Evolutionary conservation across 2,329 filamentous ascomycete species (phyloP).

Genomic region (Diaporthe capsici): DNA sequence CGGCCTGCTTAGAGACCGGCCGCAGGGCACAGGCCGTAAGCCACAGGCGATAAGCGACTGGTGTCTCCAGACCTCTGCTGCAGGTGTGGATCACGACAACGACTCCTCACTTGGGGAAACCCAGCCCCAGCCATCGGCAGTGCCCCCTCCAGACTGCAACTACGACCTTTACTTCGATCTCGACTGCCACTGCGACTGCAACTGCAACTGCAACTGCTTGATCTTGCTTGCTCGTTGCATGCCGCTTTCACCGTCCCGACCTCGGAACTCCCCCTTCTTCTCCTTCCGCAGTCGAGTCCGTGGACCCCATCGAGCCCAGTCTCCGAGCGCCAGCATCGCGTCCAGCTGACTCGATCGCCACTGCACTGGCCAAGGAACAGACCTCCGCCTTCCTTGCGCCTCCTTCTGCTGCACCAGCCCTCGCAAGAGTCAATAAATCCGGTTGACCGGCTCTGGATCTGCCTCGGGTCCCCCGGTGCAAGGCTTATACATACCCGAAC

Average conservation of each 20-base stretch:
- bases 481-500: slow-evolving; percentile 11
- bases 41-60: slow-evolving; percentile 24
- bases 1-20: slow-evolving; percentile 15
- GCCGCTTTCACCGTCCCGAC: neutral
- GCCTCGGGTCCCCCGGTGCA: neutral
- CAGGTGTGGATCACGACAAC: slow-evolving; percentile 15
- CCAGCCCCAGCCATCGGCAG: neutral
- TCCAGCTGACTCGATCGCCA: slow-evolving; percentile 25
- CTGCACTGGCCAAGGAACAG: slow-evolving; percentile 23
- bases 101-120: slow-evolving; percentile 26
- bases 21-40: slow-evolving; percentile 6
- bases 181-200: neutral
- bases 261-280: neutral
- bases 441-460: neutral
- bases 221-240: neutral
- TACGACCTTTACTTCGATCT: neutral
- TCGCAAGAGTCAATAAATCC: neutral
- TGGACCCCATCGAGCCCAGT: slow-evolving; percentile 2
- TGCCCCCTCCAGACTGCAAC: neutral
- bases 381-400: slow-evolving; percentile 31
- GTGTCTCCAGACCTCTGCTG: neutral
- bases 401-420: neutral
- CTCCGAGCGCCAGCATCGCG: neutral
- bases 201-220: neutral
- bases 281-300: neutral